Evolutionary conservation across 2,329 filamentous ascomycete genomes (phyloP), one percentile per base, ranked within the genome.

Genomic region (Helminthosporium solani): DNA sequence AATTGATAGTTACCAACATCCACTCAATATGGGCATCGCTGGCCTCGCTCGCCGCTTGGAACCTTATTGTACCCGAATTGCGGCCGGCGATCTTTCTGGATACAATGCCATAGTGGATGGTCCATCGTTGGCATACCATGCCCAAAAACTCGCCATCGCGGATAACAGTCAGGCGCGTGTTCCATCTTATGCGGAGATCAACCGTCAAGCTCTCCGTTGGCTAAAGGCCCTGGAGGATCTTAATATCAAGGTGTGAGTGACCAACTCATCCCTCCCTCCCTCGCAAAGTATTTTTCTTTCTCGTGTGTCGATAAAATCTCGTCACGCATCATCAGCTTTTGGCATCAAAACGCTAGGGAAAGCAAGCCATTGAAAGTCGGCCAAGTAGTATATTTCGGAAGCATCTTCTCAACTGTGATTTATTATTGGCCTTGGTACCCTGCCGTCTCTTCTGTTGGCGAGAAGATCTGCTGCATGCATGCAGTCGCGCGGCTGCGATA

Each of bases 111-210:
- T 83, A 35, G 82, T 95, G 45, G 90, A 96, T 64, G 90, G 90
- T 0, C 90, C 90, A 3, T 85, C 83, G 2, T 72, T 95, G 20
- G 87, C 89, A 1, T 87, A 92, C 64, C 80, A 88, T 65, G 74
- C 91, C 33, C 83, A 87, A 49, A 63, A 57, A 30, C 43, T 64
- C 36, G 74, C 82, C 40, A 70, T 82, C 15, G 21, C 47, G 68
- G 31, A 46, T 39, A 52, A 52, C 34, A 6, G 14, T 31, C 50
- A 48, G 14, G 39, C 52, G 3, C 53, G 50, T 43, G 47, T 65
- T n/a, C 64, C 66, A 20, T 39, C 71, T 31, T 90, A 91, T 67
- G 59, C 73, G 9, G 75, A 85, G 33, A 75, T 94, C 34, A 84
- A 81, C 12, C 65, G 73, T 6, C 77, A 78, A 15, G 78, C 66